Percentiles rank a stretch among this genome's conserved stretches.
Conservation (phyloP, 257 asterid genomes). For the Solanum etuberosum region DNA sequence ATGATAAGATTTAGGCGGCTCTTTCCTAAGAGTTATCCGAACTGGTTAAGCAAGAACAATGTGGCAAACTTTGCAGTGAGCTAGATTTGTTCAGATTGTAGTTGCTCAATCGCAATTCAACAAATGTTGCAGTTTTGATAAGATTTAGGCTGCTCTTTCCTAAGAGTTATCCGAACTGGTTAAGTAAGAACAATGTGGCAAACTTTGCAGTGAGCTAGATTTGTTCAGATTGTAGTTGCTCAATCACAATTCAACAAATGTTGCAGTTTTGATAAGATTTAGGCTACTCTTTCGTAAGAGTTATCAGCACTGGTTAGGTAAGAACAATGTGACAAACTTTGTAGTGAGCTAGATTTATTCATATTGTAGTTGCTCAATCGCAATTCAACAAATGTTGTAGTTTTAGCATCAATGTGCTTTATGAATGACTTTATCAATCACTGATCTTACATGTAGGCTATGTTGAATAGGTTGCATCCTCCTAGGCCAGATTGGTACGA, state of each 20-base stretch:
- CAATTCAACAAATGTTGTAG: neutral
- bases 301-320: neutral
- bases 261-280: neutral
- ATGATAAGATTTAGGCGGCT: neutral
- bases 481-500: constrained; percentile 92
- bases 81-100: neutral
- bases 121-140: neutral
- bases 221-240: neutral
- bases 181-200: neutral
- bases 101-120: neutral
- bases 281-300: neutral
- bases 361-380: neutral
- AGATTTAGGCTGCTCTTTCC: neutral
- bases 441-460: constrained; percentile 27
- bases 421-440: neutral
- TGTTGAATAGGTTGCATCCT: constrained; percentile 63
- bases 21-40: neutral
- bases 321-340: neutral
- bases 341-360: neutral
- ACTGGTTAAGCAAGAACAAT: neutral
- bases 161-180: neutral
- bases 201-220: neutral
- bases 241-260: neutral
- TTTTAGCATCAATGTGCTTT: neutral
- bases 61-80: neutral